Evolutionary conservation across 805 yeast species (phyloP).

Genomic region (Suhomyces sp.): DNA sequence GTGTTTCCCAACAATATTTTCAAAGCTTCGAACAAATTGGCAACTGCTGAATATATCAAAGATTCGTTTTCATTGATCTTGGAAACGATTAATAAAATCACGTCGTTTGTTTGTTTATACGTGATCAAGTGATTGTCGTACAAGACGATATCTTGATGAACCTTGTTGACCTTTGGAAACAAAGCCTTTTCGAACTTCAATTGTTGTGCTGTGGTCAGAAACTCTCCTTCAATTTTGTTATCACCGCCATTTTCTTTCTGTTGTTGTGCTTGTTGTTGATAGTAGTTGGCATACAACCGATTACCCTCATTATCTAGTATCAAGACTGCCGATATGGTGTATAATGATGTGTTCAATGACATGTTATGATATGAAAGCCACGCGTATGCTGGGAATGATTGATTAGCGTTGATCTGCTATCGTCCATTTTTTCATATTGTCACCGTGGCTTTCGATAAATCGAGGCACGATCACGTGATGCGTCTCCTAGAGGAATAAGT

Average conservation of each 20-base stretch:
- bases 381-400: neutral
- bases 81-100: conserved; percentile 68
- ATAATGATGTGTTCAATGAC: conserved; percentile 60
- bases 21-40: conserved; percentile 77
- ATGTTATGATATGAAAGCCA: conserved; percentile 12
- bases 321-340: conserved; percentile 76
- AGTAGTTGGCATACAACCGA: conserved; percentile 83
- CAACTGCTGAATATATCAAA: conserved; percentile 68
- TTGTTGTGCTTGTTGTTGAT: conserved; percentile 54
- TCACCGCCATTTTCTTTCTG: conserved; percentile 3
- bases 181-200: conserved; percentile 70
- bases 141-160: conserved; percentile 74
- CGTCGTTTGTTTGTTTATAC: conserved; percentile 83
- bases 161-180: conserved; percentile 73
- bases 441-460: neutral
- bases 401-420: conserved; percentile 2
- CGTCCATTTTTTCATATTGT: conserved; percentile 5
- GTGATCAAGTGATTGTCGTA: conserved; percentile 77
- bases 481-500: neutral
- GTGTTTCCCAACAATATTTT: conserved; percentile 68
- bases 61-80: conserved; percentile 82
- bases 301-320: conserved; percentile 80
- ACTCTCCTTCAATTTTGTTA: conserved; percentile 22
- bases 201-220: conserved; percentile 58
- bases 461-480: neutral